Conservation (phyloP, 768 basidiomycete genomes). For the Punctularia strigosozonata region DNA sequence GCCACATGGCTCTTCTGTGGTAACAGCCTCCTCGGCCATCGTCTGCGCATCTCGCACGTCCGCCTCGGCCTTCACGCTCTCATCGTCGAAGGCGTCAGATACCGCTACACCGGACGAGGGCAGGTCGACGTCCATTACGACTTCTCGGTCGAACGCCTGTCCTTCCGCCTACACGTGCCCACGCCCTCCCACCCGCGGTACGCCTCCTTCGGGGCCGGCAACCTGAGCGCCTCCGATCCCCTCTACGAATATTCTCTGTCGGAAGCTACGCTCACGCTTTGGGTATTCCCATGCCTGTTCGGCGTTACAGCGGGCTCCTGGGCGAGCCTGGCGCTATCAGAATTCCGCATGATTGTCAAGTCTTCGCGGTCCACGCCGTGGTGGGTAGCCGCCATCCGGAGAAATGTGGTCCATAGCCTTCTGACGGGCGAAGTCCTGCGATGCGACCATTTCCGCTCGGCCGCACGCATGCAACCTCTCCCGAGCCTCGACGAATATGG, state of each 20-base stretch:
- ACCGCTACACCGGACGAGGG: not conserved
- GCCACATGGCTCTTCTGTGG: too few species aligned
- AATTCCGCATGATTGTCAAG: slow-evolving; percentile 23
- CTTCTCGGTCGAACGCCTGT: not conserved
- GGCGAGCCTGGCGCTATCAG: slow-evolving; percentile 22
- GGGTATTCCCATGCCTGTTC: slow-evolving; percentile 28
- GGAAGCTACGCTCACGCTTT: slow-evolving; percentile 15
- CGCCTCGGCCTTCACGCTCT: too few species aligned
- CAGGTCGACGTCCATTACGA: not conserved
- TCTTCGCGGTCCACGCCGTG: slow-evolving; percentile 23
- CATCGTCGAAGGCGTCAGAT: not conserved
- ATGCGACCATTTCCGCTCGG: slow-evolving; percentile 25
- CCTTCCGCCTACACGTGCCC: slow-evolving; percentile 17
- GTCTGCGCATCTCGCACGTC: too few species aligned
- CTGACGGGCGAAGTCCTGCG: slow-evolving; percentile 28
- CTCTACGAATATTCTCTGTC: slow-evolving; percentile 13
- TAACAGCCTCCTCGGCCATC: too few species aligned
- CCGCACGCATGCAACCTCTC: slow-evolving; percentile 22
- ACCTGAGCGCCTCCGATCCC: slow-evolving; percentile 22
- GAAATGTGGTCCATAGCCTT: slow-evolving; percentile 25
- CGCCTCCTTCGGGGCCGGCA: slow-evolving; percentile 15
- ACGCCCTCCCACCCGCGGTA: slow-evolving; percentile 18
- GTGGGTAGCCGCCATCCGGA: slow-evolving; percentile 24
- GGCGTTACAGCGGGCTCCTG: slow-evolving; percentile 24
- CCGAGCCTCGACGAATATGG: slow-evolving; percentile 9